These are phyloP conservation scores for Beauveria sp. DNA, from an alignment of 2,329 filamentous ascomycete species.

Conservation along the genomic window DNA sequence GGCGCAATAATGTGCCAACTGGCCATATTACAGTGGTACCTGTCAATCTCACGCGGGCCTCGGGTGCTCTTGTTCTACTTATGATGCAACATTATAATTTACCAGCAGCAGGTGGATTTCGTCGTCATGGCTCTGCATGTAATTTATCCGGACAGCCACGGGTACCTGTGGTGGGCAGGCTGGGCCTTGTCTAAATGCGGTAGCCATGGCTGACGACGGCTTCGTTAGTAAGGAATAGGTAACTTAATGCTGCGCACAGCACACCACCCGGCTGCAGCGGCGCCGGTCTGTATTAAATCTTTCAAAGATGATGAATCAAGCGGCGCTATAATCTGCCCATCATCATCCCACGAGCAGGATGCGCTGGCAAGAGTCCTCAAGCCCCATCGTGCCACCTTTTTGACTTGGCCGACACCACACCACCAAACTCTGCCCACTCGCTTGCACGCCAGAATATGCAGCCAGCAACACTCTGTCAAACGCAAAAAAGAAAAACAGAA, in stretches of 20 bases:
- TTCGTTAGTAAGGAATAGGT: too few species aligned
- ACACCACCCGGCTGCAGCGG: not conserved
- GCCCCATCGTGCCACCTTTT: not conserved
- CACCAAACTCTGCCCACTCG: not conserved
- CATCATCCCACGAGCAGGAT: not conserved
- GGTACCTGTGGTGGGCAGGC: not conserved
- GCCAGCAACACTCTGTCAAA: not conserved
- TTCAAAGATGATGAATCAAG: not conserved
- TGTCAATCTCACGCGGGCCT: not conserved
- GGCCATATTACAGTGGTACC: not conserved
- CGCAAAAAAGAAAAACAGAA: not conserved
- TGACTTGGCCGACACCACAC: not conserved
- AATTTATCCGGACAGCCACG: not conserved
- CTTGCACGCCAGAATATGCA: not conserved
- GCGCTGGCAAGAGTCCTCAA: not conserved
- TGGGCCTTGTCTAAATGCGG: not conserved
- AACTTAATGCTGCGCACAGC: not conserved
- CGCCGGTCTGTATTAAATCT: not conserved
- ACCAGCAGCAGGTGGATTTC: not conserved
- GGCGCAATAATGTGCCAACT: not conserved
- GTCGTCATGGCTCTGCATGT: not conserved
- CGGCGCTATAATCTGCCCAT: slow-evolving; percentile 1
- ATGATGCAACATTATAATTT: not conserved
- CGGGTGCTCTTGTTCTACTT: not conserved
- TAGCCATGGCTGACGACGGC: not conserved